phyloP scores from a whole-genome alignment of 768 basidiomycete genomes.

The Neoboletus subvelutipes region DNA sequence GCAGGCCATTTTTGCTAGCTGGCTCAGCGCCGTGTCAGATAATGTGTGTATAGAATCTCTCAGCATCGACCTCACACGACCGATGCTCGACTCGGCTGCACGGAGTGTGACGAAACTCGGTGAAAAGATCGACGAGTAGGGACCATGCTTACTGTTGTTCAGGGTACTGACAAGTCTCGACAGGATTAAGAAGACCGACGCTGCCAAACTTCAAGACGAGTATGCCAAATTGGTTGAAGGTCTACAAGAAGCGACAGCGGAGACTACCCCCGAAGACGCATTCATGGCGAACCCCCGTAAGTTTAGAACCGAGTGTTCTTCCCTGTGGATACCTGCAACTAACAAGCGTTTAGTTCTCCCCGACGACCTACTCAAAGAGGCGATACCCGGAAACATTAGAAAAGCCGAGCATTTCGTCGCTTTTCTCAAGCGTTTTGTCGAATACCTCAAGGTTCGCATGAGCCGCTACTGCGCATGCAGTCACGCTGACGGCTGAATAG shows the following conservation, averaged over 20 bases:
- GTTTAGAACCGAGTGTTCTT: slow-evolving; percentile 10
- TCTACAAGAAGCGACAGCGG: slow-evolving; percentile 72
- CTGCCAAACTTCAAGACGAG: slow-evolving; percentile 92
- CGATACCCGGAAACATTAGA: slow-evolving; percentile 95
- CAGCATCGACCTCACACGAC: slow-evolving; percentile 94
- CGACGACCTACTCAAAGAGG: slow-evolving; percentile 92
- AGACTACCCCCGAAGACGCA: slow-evolving; percentile 63
- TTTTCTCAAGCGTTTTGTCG: slow-evolving; percentile 96
- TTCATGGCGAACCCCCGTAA: slow-evolving; percentile 89
- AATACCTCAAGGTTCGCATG: slow-evolving; percentile 84
- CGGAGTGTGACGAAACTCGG: slow-evolving; percentile 83
- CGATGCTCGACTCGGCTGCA: slow-evolving; percentile 94
- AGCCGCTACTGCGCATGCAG: not conserved
- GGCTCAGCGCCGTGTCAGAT: slow-evolving; percentile 45
- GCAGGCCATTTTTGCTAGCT: not conserved
- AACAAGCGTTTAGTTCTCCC: slow-evolving; percentile 65
- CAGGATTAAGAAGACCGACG: slow-evolving; percentile 93
- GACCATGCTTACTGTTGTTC: slow-evolving; percentile 6
- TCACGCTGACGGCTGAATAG: slow-evolving; percentile 32
- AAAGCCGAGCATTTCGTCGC: slow-evolving; percentile 99
- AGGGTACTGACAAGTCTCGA: slow-evolving; percentile 4
- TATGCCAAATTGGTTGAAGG: slow-evolving; percentile 95
- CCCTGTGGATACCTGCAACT: not conserved
- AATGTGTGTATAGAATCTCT: slow-evolving; percentile 99
- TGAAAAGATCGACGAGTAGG: slow-evolving; percentile 94